phyloP scores from a whole-genome alignment of 2,329 filamentous ascomycete genomes.

The Talaromyces sp. region DNA sequence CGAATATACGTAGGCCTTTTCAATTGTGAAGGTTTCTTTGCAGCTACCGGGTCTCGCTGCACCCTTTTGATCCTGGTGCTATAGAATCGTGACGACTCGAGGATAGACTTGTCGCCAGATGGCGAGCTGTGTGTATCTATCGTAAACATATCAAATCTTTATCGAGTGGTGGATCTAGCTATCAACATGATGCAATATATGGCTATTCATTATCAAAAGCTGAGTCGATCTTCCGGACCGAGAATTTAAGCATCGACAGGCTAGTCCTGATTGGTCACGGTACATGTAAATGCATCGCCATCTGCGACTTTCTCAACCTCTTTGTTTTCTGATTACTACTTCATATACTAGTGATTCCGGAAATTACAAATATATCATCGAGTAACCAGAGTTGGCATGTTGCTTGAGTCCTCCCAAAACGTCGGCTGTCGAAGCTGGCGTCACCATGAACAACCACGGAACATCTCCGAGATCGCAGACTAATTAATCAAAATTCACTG shows the following conservation, averaged over 20 bases:
- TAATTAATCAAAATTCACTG: neutral
- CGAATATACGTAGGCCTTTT: slow-evolving; percentile 1
- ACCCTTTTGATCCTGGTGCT: neutral
- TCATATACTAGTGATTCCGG: neutral
- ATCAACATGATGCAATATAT: neutral
- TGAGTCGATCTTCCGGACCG: neutral
- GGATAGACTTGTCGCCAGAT: neutral
- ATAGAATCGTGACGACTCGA: slow-evolving; percentile 2
- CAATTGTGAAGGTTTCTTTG: neutral
- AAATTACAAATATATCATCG: no score
- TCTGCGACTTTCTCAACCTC: neutral
- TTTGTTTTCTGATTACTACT: no score
- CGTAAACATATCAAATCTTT: neutral
- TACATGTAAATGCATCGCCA: neutral
- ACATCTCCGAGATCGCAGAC: neutral
- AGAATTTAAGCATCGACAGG: neutral
- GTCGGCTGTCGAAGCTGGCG: neutral
- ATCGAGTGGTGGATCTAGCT: neutral
- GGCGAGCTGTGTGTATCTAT: neutral
- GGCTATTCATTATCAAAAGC: neutral
- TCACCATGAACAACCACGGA: neutral
- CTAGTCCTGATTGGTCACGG: neutral
- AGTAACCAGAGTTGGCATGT: neutral
- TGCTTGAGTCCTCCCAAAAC: neutral
- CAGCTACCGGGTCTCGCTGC: neutral